phyloP scores from a whole-genome alignment of 495 filamentous ascomycete genomes.

The Darksidea phi region DNA sequence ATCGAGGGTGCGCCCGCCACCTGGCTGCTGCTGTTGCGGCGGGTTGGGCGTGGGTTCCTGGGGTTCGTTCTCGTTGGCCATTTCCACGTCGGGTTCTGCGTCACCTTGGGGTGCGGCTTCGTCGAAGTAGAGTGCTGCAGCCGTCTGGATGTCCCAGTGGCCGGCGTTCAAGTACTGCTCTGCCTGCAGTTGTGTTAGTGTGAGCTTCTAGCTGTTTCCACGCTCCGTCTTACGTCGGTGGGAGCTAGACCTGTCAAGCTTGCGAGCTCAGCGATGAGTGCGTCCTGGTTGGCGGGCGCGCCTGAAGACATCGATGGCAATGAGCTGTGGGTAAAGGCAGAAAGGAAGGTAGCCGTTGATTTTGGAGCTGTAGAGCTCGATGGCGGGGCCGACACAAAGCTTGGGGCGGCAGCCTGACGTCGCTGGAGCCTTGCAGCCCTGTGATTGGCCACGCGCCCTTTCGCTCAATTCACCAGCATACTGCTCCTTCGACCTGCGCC shows the following conservation, averaged over 20 bases:
- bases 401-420: too few species aligned
- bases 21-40: conserved; percentile 33
- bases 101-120: conserved; percentile 57
- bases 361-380: not conserved
- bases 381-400: too few species aligned
- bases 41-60: conserved; percentile 32
- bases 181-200: conserved; percentile 54
- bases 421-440: too few species aligned
- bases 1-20: conserved; percentile 33
- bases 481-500: too few species aligned
- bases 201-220: not conserved
- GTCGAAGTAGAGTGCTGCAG: conserved; percentile 66
- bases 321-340: not conserved
- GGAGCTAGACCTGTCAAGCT: conserved; percentile 63
- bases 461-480: too few species aligned
- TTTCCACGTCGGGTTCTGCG: conserved; percentile 41
- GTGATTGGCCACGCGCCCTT: too few species aligned
- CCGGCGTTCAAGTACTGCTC: conserved; percentile 65
- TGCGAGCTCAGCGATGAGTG: conserved; percentile 19
- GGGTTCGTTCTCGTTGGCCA: conserved; percentile 32
- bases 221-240: conserved; percentile 56
- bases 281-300: conserved; percentile 20
- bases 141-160: conserved; percentile 67
- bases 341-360: not conserved
- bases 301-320: conserved; percentile 27